phyloP scores from a whole-genome alignment of 2,329 filamentous ascomycete genomes.

The Xylogone sp. region DNA sequence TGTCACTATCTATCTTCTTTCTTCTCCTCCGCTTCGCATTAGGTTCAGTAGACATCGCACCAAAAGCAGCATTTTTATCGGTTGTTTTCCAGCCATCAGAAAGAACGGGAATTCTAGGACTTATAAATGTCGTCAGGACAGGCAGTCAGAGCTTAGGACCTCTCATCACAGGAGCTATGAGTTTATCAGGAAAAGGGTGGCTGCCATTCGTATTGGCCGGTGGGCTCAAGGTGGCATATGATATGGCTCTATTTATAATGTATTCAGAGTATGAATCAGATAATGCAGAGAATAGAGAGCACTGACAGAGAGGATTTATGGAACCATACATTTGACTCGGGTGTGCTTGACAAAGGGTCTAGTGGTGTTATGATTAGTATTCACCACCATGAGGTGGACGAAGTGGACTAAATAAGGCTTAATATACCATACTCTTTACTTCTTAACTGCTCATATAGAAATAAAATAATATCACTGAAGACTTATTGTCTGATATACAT shows the following conservation, averaged over 20 bases:
- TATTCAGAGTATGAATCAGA: conserved; percentile 27
- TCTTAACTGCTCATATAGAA: no score
- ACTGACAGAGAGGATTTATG: no score
- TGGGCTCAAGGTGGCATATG: conserved; percentile 53
- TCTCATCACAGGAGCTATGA: conserved; percentile 49
- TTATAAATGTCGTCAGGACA: conserved; percentile 65
- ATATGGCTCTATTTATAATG: conserved; percentile 48
- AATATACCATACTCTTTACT: no score
- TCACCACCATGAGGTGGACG: no score
- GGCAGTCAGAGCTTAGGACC: conserved; percentile 57
- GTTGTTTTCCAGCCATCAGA: conserved; percentile 58
- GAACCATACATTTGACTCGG: no score
- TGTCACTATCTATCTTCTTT: conserved; percentile 51
- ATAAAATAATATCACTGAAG: no score
- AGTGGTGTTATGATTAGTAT: no score
- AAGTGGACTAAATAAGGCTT: no score
- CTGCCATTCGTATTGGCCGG: conserved; percentile 55
- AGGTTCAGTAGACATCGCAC: conserved; percentile 65
- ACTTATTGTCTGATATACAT: no score
- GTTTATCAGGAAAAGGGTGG: conserved; percentile 50
- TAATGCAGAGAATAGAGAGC: not conserved
- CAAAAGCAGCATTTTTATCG: conserved; percentile 63
- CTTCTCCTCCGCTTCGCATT: conserved; percentile 56
- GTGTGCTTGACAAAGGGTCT: no score
- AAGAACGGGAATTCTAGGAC: conserved; percentile 65